Conservation (phyloP, 495 filamentous ascomycete species). For the Aspergillus indologenus region DNA sequence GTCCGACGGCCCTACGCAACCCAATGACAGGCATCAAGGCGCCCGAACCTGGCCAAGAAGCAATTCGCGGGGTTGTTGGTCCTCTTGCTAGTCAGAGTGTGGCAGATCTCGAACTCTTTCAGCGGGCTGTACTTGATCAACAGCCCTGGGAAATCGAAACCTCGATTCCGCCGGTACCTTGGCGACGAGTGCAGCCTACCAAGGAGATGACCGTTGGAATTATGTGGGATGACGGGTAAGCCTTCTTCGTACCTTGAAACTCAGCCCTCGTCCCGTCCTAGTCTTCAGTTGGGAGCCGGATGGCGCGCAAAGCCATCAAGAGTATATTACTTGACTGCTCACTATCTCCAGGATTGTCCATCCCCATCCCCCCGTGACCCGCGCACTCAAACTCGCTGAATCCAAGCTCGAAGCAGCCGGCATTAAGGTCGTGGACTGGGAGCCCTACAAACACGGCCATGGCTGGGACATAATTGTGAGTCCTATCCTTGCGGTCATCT, state of each 20-base stretch:
- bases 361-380: slow-evolving; percentile 66
- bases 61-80: slow-evolving; percentile 58
- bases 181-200: slow-evolving; percentile 43
- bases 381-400: slow-evolving; percentile 56
- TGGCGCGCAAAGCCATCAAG: no score
- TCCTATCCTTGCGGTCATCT: not conserved
- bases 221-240: slow-evolving; percentile 63
- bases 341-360: slow-evolving; percentile 26
- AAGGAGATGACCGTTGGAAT: slow-evolving; percentile 62
- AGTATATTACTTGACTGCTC: no score
- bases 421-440: slow-evolving; percentile 63
- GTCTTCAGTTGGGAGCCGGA: no score
- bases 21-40: slow-evolving; percentile 41
- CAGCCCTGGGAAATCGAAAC: slow-evolving; percentile 64
- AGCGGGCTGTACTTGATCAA: slow-evolving; percentile 52
- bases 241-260: not conserved
- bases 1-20: slow-evolving; percentile 54
- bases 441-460: slow-evolving; percentile 58
- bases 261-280: no score
- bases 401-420: slow-evolving; percentile 49
- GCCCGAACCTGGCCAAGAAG: slow-evolving; percentile 55
- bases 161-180: slow-evolving; percentile 55
- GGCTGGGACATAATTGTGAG: slow-evolving; percentile 58
- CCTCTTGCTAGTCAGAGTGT: slow-evolving; percentile 58
- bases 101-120: slow-evolving; percentile 63